These are phyloP conservation scores for Phoma herbarum DNA, from an alignment of 2,329 filamentous ascomycete species.

Conservation along the genomic window DNA sequence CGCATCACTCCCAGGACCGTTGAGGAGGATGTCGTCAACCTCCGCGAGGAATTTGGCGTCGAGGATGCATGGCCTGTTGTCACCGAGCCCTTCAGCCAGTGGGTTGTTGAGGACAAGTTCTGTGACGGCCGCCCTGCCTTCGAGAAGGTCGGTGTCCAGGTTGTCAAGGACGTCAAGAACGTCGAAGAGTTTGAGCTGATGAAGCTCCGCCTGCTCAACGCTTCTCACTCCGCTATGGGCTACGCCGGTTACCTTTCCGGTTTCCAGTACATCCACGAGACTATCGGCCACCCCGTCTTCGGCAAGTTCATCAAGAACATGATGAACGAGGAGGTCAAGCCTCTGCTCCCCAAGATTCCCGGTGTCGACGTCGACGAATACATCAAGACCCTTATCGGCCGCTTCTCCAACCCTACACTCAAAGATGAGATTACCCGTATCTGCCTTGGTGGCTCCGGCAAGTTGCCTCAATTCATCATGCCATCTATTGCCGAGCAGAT, in stretches of 20 bases:
- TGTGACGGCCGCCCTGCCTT: slow-evolving; percentile 40
- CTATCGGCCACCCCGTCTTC: slow-evolving; percentile 35
- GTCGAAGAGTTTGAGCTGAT: slow-evolving; percentile 42
- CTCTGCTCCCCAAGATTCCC: slow-evolving; percentile 38
- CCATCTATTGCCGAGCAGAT: slow-evolving; percentile 43
- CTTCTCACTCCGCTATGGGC: slow-evolving; percentile 40
- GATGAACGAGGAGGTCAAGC: slow-evolving; percentile 44
- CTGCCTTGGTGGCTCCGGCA: slow-evolving; percentile 43
- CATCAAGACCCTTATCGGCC: slow-evolving; percentile 36
- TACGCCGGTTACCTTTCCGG: slow-evolving; percentile 39
- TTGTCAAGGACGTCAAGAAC: slow-evolving; percentile 37
- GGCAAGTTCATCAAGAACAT: slow-evolving; percentile 41
- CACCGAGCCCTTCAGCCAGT: slow-evolving; percentile 42
- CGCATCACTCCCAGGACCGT: slow-evolving; percentile 41
- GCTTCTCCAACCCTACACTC: slow-evolving; percentile 41
- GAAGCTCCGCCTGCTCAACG: slow-evolving; percentile 42
- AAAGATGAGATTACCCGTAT: slow-evolving; percentile 43
- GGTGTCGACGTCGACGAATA: slow-evolving; percentile 41
- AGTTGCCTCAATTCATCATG: slow-evolving; percentile 45
- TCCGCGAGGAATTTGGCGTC: slow-evolving; percentile 36
- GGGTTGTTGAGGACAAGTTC: slow-evolving; percentile 44
- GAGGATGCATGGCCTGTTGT: slow-evolving; percentile 42
- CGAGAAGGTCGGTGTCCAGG: slow-evolving; percentile 43
- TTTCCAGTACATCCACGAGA: slow-evolving; percentile 42
- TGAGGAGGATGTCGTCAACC: slow-evolving; percentile 32